Conservation (phyloP, 495 filamentous ascomycete genomes). For the Podospora sp. region DNA sequence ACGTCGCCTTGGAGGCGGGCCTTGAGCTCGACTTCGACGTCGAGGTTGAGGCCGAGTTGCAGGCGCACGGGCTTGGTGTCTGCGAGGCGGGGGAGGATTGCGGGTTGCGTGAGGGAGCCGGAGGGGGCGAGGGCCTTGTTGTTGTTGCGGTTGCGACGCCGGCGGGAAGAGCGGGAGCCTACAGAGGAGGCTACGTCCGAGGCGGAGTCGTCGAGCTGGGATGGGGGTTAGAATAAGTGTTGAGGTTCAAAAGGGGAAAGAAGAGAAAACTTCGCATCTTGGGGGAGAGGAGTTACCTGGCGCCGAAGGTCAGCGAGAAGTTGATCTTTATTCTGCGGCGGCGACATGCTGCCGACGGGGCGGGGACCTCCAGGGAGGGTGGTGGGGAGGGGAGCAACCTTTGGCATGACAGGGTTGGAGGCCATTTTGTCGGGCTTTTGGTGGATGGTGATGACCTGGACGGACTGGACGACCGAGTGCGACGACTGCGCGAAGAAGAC, state of each 20-base stretch:
- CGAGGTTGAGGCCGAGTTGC: constrained; percentile 41
- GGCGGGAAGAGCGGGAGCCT: constrained; percentile 30
- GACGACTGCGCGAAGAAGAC: constrained; percentile 32
- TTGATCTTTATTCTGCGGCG: constrained; percentile 27
- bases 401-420: constrained; percentile 37
- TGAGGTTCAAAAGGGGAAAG: neutral
- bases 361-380: constrained; percentile 20
- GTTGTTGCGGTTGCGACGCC: constrained; percentile 31
- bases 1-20: constrained; percentile 34
- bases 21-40: constrained; percentile 39
- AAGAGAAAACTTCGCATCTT: no score
- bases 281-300: constrained; percentile 29
- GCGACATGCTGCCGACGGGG: constrained; percentile 4
- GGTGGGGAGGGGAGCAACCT: constrained; percentile 28
- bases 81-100: constrained; percentile 28
- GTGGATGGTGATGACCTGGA: constrained; percentile 51
- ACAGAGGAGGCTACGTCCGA: constrained; percentile 33
- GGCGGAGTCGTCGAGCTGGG: constrained; percentile 34
- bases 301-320: constrained; percentile 31
- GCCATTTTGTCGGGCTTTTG: constrained; percentile 27
- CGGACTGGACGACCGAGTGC: constrained; percentile 32
- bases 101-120: constrained; percentile 15
- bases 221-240: neutral
- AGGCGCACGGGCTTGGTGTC: constrained; percentile 41
- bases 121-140: constrained; percentile 30